These are phyloP conservation scores for Blepharisma undulans DNA, from an alignment of 169 alveolate species.

Conservation along the genomic window DNA sequence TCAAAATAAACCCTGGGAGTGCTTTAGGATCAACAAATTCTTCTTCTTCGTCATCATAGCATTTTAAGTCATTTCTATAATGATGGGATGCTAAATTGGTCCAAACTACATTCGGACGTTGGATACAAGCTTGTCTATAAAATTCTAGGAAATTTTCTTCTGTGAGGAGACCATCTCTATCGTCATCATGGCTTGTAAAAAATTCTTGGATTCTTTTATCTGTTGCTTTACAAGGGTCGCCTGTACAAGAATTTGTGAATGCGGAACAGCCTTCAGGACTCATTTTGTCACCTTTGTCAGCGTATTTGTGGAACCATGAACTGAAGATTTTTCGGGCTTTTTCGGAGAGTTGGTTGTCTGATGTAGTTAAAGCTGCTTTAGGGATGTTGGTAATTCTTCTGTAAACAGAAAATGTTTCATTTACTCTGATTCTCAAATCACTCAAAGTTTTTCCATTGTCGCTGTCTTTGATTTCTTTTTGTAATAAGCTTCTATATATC, in stretches of 20 bases:
- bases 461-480: conserved; percentile 59
- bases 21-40: conserved; percentile 34
- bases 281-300: conserved; percentile 71
- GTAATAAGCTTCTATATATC: conserved; percentile 25
- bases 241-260: conserved; percentile 70
- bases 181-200: conserved; percentile 50
- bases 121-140: conserved; percentile 53
- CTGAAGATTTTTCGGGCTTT: conserved; percentile 58
- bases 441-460: conserved; percentile 75
- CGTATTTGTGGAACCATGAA: conserved; percentile 67
- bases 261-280: conserved; percentile 54
- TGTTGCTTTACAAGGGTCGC: conserved; percentile 53
- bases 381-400: conserved; percentile 34
- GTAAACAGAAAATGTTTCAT: conserved; percentile 53
- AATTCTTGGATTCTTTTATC: conserved; percentile 58
- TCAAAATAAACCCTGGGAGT: conserved; percentile 70
- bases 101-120: conserved; percentile 75
- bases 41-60: conserved; percentile 52
- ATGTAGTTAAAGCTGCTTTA: conserved; percentile 43
- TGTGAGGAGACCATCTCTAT: conserved; percentile 48
- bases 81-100: conserved; percentile 67
- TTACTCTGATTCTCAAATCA: conserved; percentile 61
- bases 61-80: conserved; percentile 74
- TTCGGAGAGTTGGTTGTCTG: conserved; percentile 36
- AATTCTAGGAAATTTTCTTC: conserved; percentile 68